A percentile compares a stretch with the other conserved stretches of the same genome.
Conservation (phyloP, 2,329 filamentous ascomycete species). For the Orbilia ellipsospora region DNA sequence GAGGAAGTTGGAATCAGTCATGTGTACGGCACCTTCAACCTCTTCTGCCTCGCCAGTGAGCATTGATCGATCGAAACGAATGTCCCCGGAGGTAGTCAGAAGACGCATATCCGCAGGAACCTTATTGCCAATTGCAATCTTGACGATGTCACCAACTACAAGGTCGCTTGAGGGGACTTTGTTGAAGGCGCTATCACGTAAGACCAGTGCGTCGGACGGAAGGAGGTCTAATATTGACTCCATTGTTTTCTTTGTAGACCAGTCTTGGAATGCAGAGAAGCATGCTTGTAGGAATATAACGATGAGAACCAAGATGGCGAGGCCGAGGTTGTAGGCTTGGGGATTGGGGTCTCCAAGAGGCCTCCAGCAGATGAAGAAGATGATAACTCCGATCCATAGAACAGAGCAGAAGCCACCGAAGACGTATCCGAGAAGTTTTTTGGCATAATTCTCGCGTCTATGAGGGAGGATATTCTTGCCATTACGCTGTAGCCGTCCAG, state of each 20-base stretch:
- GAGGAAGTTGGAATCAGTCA: conserved; percentile 69
- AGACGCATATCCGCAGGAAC: conserved; percentile 85
- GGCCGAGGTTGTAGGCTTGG: conserved; percentile 64
- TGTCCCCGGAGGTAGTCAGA: conserved; percentile 79
- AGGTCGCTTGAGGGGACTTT: conserved; percentile 85
- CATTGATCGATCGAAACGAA: conserved; percentile 90
- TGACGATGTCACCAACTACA: conserved; percentile 86
- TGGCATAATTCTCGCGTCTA: conserved; percentile 64
- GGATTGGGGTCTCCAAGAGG: conserved; percentile 65
- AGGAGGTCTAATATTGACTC: conserved; percentile 66
- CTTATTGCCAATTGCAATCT: conserved; percentile 90
- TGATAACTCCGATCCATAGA: conserved; percentile 65
- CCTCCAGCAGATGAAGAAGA: conserved; percentile 67
- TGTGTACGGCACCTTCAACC: conserved; percentile 84
- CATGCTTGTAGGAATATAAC: conserved; percentile 66
- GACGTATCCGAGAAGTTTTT: conserved; percentile 64
- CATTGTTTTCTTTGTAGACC: conserved; percentile 66
- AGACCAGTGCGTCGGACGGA: conserved; percentile 64
- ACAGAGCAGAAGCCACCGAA: conserved; percentile 67
- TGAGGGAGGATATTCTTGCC: conserved; percentile 64
- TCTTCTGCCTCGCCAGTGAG: conserved; percentile 92
- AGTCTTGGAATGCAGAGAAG: conserved; percentile 66
- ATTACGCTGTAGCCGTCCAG: conserved; percentile 62
- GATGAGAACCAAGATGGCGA: conserved; percentile 66
- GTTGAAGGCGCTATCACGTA: conserved; percentile 79